Evolutionary conservation across 176 grass and related monocot genomes (phyloP).

Genomic region (Elymus sibiricus): DNA sequence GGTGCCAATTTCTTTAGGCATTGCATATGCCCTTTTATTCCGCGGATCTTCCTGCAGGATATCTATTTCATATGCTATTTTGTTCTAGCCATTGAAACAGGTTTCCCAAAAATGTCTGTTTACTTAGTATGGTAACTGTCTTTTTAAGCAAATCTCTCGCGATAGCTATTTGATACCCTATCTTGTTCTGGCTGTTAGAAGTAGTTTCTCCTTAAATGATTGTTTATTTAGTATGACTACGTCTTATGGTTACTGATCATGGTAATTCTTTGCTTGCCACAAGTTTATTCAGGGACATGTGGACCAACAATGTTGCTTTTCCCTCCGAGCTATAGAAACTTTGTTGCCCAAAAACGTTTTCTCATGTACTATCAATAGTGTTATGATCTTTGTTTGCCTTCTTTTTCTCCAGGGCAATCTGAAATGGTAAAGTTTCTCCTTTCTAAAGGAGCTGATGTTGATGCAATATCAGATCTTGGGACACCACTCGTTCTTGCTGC

Average conservation of each 20-base stretch:
- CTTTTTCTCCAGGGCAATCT: conserved; percentile 20
- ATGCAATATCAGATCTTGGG: conserved; percentile 10
- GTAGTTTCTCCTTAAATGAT: neutral
- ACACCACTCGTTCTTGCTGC: conserved; percentile 36
- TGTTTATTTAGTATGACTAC: neutral
- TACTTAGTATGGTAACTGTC: neutral
- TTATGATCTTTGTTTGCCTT: conserved; percentile 8
- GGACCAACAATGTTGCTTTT: neutral
- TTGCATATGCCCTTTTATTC: neutral
- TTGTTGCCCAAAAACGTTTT: neutral
- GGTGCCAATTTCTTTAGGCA: neutral
- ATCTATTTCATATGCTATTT: neutral
- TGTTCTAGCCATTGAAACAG: neutral
- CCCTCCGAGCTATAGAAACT: neutral
- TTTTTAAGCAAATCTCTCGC: neutral
- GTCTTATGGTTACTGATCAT: neutral
- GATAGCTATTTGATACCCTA: neutral
- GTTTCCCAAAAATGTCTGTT: neutral
- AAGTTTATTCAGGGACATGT: neutral
- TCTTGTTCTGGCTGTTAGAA: neutral
- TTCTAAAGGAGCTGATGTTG: conserved; percentile 37
- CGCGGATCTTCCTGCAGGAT: neutral
- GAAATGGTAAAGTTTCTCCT: conserved; percentile 31
- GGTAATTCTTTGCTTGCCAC: neutral
- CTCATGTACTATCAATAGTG: neutral